Evolutionary conservation across 495 filamentous ascomycete species (phyloP), one percentile per base, ranked within the genome.

Genomic region (Achaetomiella virescens): DNA sequence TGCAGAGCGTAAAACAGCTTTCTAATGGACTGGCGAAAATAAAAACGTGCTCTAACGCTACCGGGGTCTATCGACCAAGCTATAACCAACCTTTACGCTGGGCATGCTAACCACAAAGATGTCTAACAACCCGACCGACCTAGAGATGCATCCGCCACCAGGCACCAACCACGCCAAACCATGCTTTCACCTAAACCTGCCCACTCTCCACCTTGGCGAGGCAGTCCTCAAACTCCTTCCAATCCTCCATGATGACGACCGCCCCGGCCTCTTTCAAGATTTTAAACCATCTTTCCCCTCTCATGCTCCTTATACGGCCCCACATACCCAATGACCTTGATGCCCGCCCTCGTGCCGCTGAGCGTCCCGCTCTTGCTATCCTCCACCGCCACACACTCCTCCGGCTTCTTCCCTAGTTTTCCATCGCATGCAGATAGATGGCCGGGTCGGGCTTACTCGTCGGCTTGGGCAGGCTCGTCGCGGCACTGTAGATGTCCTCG

Each of bases 361-460:
- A 87, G 81, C 21, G 89, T 84, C 55, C 91, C 91, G 55, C 84
- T 89, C 80, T 87, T 90, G 77, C 85, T 90, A 73, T 96, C 91
- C 78, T 97, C 91, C 45, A 97, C 78, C 4, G 91, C 84, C 29
- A 97, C 81, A 50, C 84, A 87, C 78, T 95, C 87, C 25, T 76
- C 79, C 9, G 89, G 76, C 68, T 81, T 83, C 74, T 86, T 86
- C 53, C 84, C 85, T 52, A 95, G 74, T 80, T 72, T 70, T 93
- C 70, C 68, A 89, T 85, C 14, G 91, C 88, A 67, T 87, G 78
- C 58, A 90, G 72, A 73, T 97, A 97, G 75, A 97, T 89, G 50
- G 91, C 90, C 22, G 91, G 91, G 70, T 97, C 87, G 38, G 91
- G 91, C 82, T 97, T 97, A 69, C 81, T 87, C 24, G 89, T 91